Percentiles rank a stretch among this genome's conserved stretches.
These are phyloP conservation scores for Dalechampia spathulata DNA, from an alignment of 441 rosid genomes.

Conservation along the genomic window DNA sequence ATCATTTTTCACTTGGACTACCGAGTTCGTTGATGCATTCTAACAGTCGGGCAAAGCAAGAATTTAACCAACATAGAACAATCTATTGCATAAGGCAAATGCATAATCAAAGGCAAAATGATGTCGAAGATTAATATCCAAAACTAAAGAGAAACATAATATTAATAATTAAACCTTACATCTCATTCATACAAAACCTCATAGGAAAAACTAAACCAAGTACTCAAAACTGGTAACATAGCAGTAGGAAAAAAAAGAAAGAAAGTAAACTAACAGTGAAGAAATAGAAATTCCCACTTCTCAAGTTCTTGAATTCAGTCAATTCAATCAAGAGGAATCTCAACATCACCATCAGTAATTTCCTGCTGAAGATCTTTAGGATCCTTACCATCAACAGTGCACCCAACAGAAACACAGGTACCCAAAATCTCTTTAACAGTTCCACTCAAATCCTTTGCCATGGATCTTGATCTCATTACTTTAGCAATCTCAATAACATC, in stretches of 20 bases:
- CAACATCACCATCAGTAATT: conserved; percentile 66
- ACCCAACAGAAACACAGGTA: conserved; percentile 79
- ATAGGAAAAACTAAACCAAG: too few species aligned
- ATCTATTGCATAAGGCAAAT: background rate
- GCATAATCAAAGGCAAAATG: background rate
- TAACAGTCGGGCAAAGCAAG: too few species aligned
- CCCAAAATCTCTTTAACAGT: conserved; percentile 78
- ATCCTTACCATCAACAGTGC: conserved; percentile 78
- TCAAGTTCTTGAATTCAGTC: too few species aligned
- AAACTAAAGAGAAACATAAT: too few species aligned
- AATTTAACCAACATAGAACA: too few species aligned
- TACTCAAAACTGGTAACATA: too few species aligned
- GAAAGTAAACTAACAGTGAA: too few species aligned
- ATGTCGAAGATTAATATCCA: background rate
- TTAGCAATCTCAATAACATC: conserved; percentile 78
- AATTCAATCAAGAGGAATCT: conserved; percentile 29
- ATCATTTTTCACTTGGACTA: too few species aligned
- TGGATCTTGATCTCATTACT: conserved; percentile 69
- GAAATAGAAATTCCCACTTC: too few species aligned
- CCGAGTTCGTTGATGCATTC: too few species aligned
- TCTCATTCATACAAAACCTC: too few species aligned
- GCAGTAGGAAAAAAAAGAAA: too few species aligned
- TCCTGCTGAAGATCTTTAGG: conserved; percentile 74
- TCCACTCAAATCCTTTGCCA: conserved; percentile 72
- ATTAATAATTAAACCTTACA: conserved; percentile 7